Evolutionary conservation across 768 basidiomycete species (phyloP), one percentile per base, ranked within the genome.

Genomic region (Naganishia friedmannii): DNA sequence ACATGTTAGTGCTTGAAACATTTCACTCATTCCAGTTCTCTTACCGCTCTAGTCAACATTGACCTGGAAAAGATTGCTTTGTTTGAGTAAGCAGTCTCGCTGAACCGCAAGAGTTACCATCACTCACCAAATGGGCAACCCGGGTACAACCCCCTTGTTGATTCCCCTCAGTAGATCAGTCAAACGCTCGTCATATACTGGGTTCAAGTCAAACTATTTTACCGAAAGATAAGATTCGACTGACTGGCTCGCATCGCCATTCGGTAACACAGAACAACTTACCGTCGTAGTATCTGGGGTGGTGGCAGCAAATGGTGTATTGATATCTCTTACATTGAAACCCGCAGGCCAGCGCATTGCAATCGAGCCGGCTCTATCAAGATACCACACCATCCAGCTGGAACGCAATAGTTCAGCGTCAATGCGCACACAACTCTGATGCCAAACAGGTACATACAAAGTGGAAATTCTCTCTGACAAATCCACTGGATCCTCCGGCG

Each of bases 301-400:
- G 12, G 1, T 55, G 10, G 67, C 55, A 5, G 75, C 72, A n/a
- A 74, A 72, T 28, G 75, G 75, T n/a, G 75, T 76, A 3, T 42
- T 67, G 12, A 76, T 71, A 23, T 71, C 68, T 29, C 72, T 55
- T 21, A 48, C n/a, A 21, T 56, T 54, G 32, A 76, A 70, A 0
- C 53, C 67, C 9, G 71, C 58, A 8, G 73, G 70, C 74, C 72
- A 76, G n/a, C 65, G 34, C 53, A 67, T 72, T 0, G 74, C 72
- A 23, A 74, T 72, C 15, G 74, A 45, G 0, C 72, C 65, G 9
- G 70, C 74, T 15, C 69, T 46, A 53, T 76, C 75, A 37, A 71
- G 32, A 19, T 67, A 60, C 53, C 57, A 76, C 13, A 74, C 69
- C n/a, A 58, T 46, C 75, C 75, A 76, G 66, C 75, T 76, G 53